Evolutionary conservation across 2,329 filamentous ascomycete species (phyloP), one percentile per base, ranked within the genome.

Genomic region (Epichloe elymi): DNA sequence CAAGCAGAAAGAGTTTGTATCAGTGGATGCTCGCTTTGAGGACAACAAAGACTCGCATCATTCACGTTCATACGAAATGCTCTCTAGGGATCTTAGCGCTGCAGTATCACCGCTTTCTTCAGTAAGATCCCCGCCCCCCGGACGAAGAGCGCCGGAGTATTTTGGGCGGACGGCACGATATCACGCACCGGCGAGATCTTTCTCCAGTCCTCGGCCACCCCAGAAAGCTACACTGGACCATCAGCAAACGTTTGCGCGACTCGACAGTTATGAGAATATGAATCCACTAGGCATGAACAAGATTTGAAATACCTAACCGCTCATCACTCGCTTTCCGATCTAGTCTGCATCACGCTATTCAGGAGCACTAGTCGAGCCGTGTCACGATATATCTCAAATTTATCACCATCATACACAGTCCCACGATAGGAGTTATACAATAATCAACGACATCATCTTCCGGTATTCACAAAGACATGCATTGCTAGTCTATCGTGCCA

Each of bases 1-100:
- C 49, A 72, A 68, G 53, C 80, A 85, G 63, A 79, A 80, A 59
- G 91, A 97, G 65, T 97, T 96, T 60, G 86, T 95, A 56, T 94
- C 88, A 39, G 83, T 86, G 44, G 91, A 96, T 63, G 88, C 89
- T 45, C 78, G 78, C 54, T 68, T 70, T 59, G 74, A 79, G 53
- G 66, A 75, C 53, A 81, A 81, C 56, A 75, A 78, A 65, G 80
- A 83, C 59, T 74, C 73, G 64, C 78, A 80, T 36, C 40, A 38
- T 48, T 49, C 52, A 44, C 46, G 52, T 70, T 80, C 83, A 66
- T 90, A 90, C 73, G 86, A 90, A 74, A 89, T 90, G 85, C 81
- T 90, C 60, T 79, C 76, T 58, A 73, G 71, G 66, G 76, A 78
- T 60, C 70, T 71, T 65, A 74, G 70, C 66, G 66, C 71, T 59